Base-by-base conservation (phyloP, 2,329 filamentous ascomycete species). In the Penicillium polonicum region DNA sequence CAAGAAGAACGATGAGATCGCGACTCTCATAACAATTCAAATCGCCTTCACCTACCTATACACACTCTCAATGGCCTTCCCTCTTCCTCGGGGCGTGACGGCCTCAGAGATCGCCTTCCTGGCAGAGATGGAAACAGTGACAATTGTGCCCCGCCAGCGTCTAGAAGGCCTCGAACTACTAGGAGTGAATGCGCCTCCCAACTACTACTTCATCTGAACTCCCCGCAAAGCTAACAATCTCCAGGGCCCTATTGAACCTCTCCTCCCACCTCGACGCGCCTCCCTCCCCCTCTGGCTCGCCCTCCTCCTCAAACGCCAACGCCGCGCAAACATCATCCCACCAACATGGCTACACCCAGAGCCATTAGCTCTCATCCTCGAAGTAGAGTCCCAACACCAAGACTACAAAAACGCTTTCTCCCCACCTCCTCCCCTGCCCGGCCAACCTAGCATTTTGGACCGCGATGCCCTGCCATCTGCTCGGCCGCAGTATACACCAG, bases 71-170 rank as follows among this genome's bases (percentile, higher is more conserved):
- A 87, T 88, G 85, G 85, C 85, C 51, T 81, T 86, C 64, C 83
- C 84, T 62, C 79, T 87, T 42, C 83, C 83, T 39, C 79, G 83
- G 62, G 84, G 88, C 74, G 83, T 97, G 44, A 88, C 90, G 67
- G 91, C 94, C 59, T 82, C 90, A 63, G 94, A 99, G 78, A 89
- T 95, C 45, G 90, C 92, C 50, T 99, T 97, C 71, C 80, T 97
- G 29, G 96, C 92, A 76, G 94, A 99, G 79, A 97, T 97, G 92
- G 93, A 97, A 79, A 85, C 91, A 69, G 89, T 99, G 55, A 97
- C 92, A 0, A 85, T 99, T 23, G 86, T 97, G 49, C 94, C 94
- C 36, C 90, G 94, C 53, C 92, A 97, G 74, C 85, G 90, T 63
- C 86, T 99, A 52, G 92, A 97, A 65, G 86, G 85, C 65, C 89